Base-by-base conservation (phyloP, 768 basidiomycete genomes). In the Amanita molliuscula region DNA sequence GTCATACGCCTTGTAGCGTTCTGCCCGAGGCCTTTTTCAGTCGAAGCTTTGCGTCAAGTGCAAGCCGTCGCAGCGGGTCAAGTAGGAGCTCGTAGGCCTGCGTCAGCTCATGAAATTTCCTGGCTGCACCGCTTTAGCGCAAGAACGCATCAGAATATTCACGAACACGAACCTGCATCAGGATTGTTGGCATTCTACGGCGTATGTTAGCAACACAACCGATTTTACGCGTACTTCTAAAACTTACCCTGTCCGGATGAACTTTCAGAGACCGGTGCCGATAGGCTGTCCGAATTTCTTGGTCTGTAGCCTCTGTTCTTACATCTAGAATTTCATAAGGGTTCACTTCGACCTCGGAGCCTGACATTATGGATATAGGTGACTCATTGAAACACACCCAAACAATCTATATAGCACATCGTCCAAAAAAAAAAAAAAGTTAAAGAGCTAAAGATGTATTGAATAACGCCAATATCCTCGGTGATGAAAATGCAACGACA, bases 41-140 rank as follows among this genome's bases (percentile, higher is more conserved):
- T 36, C 83, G 81, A n/a, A 85, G 65, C 59, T 84, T 86, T 2
- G 87, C 85, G 59, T 92, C 87, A 48, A 92, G 70, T 0, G 85
- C 88, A 36, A 89, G 71, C 16, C 86, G 79, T 33, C 84, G 79
- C 28, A 87, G 65, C 3, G 88, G 88, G 57, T 91, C 89, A 50
- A 90, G 81, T 5, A 92, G 70, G 1, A 89, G 71, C 61, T 89
- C 82, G 57, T 88, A 85, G 0, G 88, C 86, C 53, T 80, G 79
- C 49, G 84, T 90, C 44, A 92, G 76, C 50, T 86, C 86, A 60
- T 92, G 88, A 59, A 92, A 91, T 61, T 88, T 85, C 50, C 81
- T 75, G 2, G 84, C 84, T 79, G 15, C 16, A 34, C 25, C 20
- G 13, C 25, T 9, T 34, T 9, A 18, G 23, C 21, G 16, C 15